Conservation (phyloP, 2,329 filamentous ascomycete genomes). For the Coniochaeta sp. region DNA sequence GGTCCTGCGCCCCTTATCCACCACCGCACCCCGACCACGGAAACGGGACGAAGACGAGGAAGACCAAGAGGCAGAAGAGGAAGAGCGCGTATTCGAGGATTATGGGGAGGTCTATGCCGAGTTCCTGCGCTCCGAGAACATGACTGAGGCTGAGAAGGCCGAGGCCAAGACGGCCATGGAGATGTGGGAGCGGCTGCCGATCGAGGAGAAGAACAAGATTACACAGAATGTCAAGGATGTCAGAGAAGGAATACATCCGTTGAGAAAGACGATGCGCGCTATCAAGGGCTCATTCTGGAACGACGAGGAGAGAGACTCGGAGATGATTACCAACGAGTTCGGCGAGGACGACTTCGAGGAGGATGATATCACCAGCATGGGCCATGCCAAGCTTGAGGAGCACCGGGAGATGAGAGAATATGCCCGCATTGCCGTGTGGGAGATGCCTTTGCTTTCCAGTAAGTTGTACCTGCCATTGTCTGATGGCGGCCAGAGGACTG, state of each 20-base stretch:
- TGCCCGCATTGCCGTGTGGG: conserved; percentile 82
- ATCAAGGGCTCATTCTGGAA: conserved; percentile 39
- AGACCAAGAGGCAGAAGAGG: conserved; percentile 4
- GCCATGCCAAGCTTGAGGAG: conserved; percentile 80
- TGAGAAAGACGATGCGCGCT: conserved; percentile 7
- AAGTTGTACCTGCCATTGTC: conserved; percentile 29
- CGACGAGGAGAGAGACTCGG: conserved; percentile 39
- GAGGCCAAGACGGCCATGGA: conserved; percentile 7
- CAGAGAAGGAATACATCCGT: conserved; percentile 13
- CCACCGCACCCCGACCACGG: conserved; percentile 10
- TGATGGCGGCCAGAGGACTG: conserved; percentile 4
- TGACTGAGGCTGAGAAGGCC: conserved; percentile 16
- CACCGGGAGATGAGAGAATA: conserved; percentile 86
- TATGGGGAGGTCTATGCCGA: conserved; percentile 10
- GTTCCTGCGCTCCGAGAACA: conserved; percentile 6
- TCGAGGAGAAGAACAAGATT: conserved; percentile 5
- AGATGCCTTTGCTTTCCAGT: conserved; percentile 88
- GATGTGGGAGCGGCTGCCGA: conserved; percentile 10
- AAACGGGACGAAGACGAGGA: conserved; percentile 4
- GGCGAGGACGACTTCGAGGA: conserved; percentile 62
- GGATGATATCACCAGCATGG: conserved; percentile 77
- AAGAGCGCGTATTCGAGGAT: conserved; percentile 6
- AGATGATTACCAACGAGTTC: conserved; percentile 41
- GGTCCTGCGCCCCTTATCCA: conserved; percentile 11
- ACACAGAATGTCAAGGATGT: conserved; percentile 13